These are phyloP conservation scores for Sporothrix luriei DNA, from an alignment of 2,329 filamentous ascomycete species.

Conservation along the genomic window DNA sequence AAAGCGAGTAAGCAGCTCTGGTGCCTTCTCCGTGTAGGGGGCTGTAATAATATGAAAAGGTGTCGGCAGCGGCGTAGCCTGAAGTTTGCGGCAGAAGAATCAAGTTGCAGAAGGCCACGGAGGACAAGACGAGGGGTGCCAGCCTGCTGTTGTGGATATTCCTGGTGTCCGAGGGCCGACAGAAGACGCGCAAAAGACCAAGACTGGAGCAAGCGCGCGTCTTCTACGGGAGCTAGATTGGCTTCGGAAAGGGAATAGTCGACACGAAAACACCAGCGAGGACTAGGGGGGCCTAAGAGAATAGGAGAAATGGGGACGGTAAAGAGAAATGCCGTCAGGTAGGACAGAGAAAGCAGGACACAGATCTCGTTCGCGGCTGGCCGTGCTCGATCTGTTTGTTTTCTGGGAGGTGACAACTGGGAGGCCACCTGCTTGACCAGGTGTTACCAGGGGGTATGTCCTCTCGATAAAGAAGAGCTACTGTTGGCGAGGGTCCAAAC, in stretches of 20 bases:
- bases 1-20: constrained; percentile 4
- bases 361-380: constrained; percentile 22
- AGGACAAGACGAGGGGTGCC: constrained; percentile 31
- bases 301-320: neutral
- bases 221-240: constrained; percentile 36
- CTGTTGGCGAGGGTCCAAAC: constrained; percentile 21
- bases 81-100: constrained; percentile 29
- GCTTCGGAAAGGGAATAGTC: neutral
- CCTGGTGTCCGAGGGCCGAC: constrained; percentile 35
- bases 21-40: constrained; percentile 6
- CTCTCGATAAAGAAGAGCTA: constrained; percentile 21
- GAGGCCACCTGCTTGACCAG: constrained; percentile 24
- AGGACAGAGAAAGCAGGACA: constrained; percentile 28
- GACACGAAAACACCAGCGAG: constrained; percentile 22
- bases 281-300: neutral
- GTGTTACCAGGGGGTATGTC: constrained; percentile 7
- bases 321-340: constrained; percentile 25
- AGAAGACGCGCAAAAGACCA: constrained; percentile 38
- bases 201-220: constrained; percentile 45
- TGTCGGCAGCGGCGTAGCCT: constrained; percentile 23
- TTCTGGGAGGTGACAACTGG: constrained; percentile 22
- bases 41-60: constrained; percentile 25
- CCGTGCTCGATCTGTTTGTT: constrained; percentile 25
- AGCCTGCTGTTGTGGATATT: constrained; percentile 35
- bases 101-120: constrained; percentile 29